Evolutionary conservation across 129 eudicot species (phyloP).

Genomic region (Scalesia atractyloides): DNA sequence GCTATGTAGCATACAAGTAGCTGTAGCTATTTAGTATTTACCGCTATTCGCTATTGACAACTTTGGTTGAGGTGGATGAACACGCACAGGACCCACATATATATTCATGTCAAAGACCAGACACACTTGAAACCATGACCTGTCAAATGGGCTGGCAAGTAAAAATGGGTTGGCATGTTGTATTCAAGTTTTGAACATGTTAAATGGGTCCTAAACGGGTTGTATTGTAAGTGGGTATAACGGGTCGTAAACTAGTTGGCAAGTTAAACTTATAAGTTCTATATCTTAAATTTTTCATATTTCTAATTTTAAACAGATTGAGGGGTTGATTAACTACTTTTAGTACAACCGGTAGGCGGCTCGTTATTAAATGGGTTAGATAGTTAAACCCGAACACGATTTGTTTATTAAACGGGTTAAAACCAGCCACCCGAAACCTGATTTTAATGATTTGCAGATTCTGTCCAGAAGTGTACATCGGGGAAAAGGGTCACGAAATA

Average conservation of each 20-base stretch:
- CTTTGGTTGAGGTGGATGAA: not conserved
- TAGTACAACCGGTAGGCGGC: not conserved
- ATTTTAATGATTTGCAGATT: conserved; percentile 42
- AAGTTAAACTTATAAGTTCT: not conserved
- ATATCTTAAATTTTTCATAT: not conserved
- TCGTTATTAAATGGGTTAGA: too few relatives aligned
- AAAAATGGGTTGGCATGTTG: not conserved
- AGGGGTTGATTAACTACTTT: not conserved
- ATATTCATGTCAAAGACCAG: not conserved
- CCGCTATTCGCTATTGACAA: too few relatives aligned
- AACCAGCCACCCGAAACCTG: not conserved
- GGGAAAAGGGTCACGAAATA: conserved; percentile 78
- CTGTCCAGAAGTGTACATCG: conserved; percentile 85
- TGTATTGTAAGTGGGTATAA: not conserved
- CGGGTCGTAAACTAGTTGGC: not conserved
- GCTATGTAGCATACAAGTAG: too few relatives aligned
- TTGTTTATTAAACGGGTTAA: not conserved
- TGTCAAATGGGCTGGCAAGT: not conserved
- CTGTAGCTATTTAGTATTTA: too few relatives aligned
- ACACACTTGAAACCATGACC: not conserved
- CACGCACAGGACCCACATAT: not conserved
- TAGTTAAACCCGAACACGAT: too few relatives aligned
- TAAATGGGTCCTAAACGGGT: not conserved
- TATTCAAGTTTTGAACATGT: too few relatives aligned
- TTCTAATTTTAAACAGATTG: not conserved